Evolutionary conservation across 164 flowering plant genomes (phyloP).

Genomic region (Sextonia rubra): DNA sequence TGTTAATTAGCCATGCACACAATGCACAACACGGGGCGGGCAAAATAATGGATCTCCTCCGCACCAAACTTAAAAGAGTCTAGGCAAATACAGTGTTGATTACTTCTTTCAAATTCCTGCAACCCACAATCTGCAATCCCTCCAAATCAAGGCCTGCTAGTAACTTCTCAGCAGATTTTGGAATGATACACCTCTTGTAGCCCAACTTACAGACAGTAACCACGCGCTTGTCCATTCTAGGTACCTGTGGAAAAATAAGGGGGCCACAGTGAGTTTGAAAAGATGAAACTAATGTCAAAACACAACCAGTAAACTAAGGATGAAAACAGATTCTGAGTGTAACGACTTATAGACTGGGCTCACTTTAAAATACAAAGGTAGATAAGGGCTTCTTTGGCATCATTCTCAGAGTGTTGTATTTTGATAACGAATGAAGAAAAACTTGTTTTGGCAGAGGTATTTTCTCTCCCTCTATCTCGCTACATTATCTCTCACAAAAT

Average conservation of each 20-base stretch:
- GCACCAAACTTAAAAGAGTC: neutral
- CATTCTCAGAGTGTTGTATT: no score
- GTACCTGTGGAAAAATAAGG: conserved; percentile 32
- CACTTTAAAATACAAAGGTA: no score
- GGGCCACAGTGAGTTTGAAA: neutral
- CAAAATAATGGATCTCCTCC: no score
- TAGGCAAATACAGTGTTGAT: conserved; percentile 51
- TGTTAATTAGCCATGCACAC: no score
- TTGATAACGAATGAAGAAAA: no score
- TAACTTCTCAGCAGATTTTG: conserved; percentile 50
- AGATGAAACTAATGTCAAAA: neutral
- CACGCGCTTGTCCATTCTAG: conserved; percentile 82
- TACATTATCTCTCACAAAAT: no score
- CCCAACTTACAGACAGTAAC: conserved; percentile 74
- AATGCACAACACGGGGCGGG: no score
- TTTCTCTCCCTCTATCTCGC: no score
- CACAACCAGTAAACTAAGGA: neutral
- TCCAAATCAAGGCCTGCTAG: conserved; percentile 28
- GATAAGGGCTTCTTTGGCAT: no score
- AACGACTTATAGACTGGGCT: no score
- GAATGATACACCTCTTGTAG: conserved; percentile 75
- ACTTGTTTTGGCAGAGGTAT: no score
- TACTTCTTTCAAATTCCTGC: conserved; percentile 75
- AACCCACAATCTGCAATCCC: conserved; percentile 51
- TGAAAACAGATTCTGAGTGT: no score